Percentiles rank a stretch among this genome's conserved stretches.
phyloP scores from a whole-genome alignment of 1,139 yeast genomes.

The Yamadazyma songkhlaensis region DNA sequence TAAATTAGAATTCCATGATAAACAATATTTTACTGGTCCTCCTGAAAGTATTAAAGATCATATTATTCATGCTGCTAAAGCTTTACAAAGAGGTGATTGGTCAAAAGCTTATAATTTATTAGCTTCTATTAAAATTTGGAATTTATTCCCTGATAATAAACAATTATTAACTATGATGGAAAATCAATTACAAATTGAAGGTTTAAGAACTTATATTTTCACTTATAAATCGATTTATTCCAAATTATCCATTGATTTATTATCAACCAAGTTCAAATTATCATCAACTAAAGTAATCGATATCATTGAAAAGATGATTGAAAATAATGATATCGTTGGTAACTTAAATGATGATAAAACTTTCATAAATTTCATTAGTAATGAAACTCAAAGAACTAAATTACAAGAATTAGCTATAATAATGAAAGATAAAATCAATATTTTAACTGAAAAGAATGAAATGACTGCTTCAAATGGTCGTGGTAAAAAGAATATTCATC shows the following conservation, averaged over 20 bases:
- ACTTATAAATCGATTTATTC: slow-evolving; percentile 76
- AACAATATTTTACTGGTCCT: slow-evolving; percentile 95
- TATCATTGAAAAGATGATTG: slow-evolving; percentile 72
- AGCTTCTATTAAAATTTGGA: slow-evolving; percentile 83
- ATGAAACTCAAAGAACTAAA: slow-evolving; percentile 78
- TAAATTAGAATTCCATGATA: slow-evolving; percentile 87
- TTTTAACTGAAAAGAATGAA: slow-evolving; percentile 82
- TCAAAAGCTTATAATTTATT: slow-evolving; percentile 68
- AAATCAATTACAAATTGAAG: slow-evolving; percentile 81
- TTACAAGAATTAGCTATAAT: slow-evolving; percentile 87
- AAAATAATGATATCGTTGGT: slow-evolving; percentile 70
- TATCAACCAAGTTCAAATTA: slow-evolving; percentile 67
- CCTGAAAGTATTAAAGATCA: slow-evolving; percentile 96
- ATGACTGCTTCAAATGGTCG: slow-evolving; percentile 77
- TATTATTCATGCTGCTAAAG: slow-evolving; percentile 89
- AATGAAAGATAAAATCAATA: slow-evolving; percentile 82
- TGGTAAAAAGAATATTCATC: slow-evolving; percentile 40
- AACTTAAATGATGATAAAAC: slow-evolving; percentile 56
- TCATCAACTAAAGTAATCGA: slow-evolving; percentile 55
- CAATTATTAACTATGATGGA: slow-evolving; percentile 67
- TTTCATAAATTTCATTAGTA: slow-evolving; percentile 57
- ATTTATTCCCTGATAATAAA: slow-evolving; percentile 68
- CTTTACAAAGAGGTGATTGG: slow-evolving; percentile 92
- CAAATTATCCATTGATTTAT: slow-evolving; percentile 67
- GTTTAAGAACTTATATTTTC: slow-evolving; percentile 85